These are phyloP conservation scores for Erythrophleum fordii DNA, from an alignment of 306 rosid species.

Conservation along the genomic window DNA sequence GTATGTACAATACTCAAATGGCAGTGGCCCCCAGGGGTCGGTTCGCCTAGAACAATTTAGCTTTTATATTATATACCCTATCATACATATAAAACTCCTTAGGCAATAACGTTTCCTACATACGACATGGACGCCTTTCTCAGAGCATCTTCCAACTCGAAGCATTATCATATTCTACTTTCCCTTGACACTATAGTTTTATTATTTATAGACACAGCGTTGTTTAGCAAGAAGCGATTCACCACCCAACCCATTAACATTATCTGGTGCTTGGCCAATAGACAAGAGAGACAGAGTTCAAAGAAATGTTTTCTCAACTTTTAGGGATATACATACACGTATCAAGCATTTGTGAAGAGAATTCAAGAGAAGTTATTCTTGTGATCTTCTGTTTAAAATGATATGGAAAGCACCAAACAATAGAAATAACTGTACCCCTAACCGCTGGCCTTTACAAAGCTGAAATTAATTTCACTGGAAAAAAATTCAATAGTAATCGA, in stretches of 20 bases:
- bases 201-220: background rate
- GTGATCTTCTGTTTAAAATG: background rate
- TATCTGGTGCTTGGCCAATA: background rate
- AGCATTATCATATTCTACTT: background rate
- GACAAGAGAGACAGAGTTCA: background rate
- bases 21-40: no score
- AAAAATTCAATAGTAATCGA: conserved; percentile 28
- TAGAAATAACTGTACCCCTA: conserved; percentile 9
- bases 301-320: background rate
- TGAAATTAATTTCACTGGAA: conserved; percentile 7
- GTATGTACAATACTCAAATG: no score
- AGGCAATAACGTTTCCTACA: background rate
- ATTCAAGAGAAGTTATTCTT: background rate
- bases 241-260: background rate
- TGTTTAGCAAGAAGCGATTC: background rate
- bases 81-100: no score
- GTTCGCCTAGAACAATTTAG: no score
- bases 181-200: background rate
- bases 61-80: no score
- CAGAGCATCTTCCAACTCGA: background rate
- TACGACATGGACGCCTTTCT: background rate
- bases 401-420: background rate
- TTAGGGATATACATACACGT: background rate
- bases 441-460: conserved; percentile 14
- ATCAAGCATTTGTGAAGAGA: background rate